Base-by-base conservation (phyloP, 2,329 filamentous ascomycete genomes). In the Aspergillus versicolor region DNA sequence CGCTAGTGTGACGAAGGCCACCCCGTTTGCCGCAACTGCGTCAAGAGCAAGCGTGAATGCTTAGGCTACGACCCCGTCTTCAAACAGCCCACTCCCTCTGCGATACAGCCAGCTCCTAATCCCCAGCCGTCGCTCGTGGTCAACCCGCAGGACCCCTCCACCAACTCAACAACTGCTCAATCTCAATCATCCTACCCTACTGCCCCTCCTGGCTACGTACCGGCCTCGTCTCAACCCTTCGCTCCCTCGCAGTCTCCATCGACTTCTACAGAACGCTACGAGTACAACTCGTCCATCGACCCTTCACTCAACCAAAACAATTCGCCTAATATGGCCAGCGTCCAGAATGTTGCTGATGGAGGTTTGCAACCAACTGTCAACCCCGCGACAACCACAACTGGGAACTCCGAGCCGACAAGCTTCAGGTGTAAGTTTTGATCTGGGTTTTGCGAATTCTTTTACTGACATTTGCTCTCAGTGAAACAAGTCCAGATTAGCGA, bases 1-100 rank as follows among this genome's bases (percentile, higher is more conserved):
- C 65, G 60, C 65, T 73, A 97, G 94, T 99, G 94, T 79, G 94
- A 97, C 84, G 94, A 99, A 81, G 87, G 86, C 60, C 92, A 96
- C 75, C 94, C 94, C 21, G 87, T 88, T 59, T 99, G 94, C 81
- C 78, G 84, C 66, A 88, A 88, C 70, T 88, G 85, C 67, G 80
- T 84, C 64, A 88, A 88, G 71, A 86, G 83, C 74, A 88, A 88
- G 70, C 83, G 85, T 67, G 84, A 87, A 70, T 88, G 85, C 68
- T 72, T 87, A 60, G 85, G 85, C 58, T 88, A 88, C 81, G 85
- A 88, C 67, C 85, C 85, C 37, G 84, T 87, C 62, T 88, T 87
- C 78, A 85, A 74, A 88, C 91, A 88, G 67, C 85, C 86, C 52
- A 69, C 70, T 17, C 88, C 88, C 30, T 82, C 88, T 47, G 84